These are phyloP conservation scores for Phaeosphaeriaceae sp. DNA, from an alignment of 2,329 filamentous ascomycete genomes.

Conservation along the genomic window DNA sequence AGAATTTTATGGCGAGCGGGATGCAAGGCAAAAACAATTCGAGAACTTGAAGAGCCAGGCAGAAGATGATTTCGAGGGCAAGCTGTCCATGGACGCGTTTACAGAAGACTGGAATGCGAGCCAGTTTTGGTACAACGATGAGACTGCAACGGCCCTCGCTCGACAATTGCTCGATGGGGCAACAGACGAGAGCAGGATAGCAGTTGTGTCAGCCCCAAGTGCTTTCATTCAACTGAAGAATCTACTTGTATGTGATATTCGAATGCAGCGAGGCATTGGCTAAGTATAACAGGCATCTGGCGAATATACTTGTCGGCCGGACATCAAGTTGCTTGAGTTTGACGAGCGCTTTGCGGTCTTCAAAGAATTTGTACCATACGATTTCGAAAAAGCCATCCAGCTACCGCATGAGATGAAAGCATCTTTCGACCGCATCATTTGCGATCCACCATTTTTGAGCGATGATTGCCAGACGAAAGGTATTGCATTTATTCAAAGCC, in stretches of 20 bases:
- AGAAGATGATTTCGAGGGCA: constrained; percentile 60
- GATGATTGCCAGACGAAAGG: constrained; percentile 82
- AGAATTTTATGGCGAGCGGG: constrained; percentile 76
- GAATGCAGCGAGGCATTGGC: too few species aligned
- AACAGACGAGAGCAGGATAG: constrained; percentile 65
- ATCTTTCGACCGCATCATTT: constrained; percentile 72
- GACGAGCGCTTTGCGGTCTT: constrained; percentile 78
- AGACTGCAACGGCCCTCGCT: constrained; percentile 71
- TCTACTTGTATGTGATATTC: constrained; percentile 60
- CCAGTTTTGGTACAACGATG: constrained; percentile 84
- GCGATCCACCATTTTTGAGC: constrained; percentile 80
- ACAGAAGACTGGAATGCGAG: constrained; percentile 83
- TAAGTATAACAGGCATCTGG: constrained; percentile 31
- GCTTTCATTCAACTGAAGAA: constrained; percentile 81
- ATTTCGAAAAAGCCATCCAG: constrained; percentile 73
- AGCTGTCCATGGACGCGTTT: constrained; percentile 72
- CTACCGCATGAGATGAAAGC: constrained; percentile 69
- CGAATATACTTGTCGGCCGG: constrained; percentile 54
- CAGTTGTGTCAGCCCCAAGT: constrained; percentile 76
- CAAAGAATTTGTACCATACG: constrained; percentile 75
- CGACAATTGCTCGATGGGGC: constrained; percentile 69
- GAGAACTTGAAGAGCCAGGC: constrained; percentile 69
- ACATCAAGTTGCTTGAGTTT: constrained; percentile 73
- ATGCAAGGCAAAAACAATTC: constrained; percentile 70
- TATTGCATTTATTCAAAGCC: constrained; percentile 34